Evolutionary conservation across 2,329 filamentous ascomycete genomes (phyloP).

Genomic region (Cercospora canescens): DNA sequence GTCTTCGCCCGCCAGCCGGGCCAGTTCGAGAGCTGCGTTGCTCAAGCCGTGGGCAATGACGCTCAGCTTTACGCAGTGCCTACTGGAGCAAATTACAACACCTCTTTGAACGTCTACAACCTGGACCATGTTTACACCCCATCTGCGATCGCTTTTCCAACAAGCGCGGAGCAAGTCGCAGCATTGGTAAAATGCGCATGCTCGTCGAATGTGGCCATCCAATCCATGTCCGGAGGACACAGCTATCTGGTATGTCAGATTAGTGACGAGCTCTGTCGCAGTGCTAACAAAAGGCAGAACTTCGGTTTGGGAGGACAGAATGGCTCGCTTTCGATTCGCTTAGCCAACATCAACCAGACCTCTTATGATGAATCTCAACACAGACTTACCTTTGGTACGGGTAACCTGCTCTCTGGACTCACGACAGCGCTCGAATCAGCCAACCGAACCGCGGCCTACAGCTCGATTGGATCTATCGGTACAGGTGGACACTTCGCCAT

Average conservation of each 20-base stretch:
- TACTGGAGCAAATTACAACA: slow-evolving; percentile 6
- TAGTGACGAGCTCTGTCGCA: neutral
- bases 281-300: neutral
- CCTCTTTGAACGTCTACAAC: slow-evolving; percentile 14
- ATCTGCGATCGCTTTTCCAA: slow-evolving; percentile 14
- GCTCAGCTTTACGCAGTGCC: slow-evolving; percentile 11
- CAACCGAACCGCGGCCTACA: slow-evolving; percentile 4
- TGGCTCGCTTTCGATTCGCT: slow-evolving; percentile 14
- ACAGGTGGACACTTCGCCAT: slow-evolving; percentile 19
- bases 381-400: slow-evolving; percentile 10
- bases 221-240: slow-evolving; percentile 17
- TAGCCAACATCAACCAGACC: slow-evolving; percentile 6
- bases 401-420: slow-evolving; percentile 9
- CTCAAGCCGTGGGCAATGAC: slow-evolving; percentile 11
- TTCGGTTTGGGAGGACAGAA: slow-evolving; percentile 15
- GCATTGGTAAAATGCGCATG: slow-evolving; percentile 13
- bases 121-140: slow-evolving; percentile 17
- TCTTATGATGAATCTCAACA: slow-evolving; percentile 1
- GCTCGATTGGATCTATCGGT: slow-evolving; percentile 12
- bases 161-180: slow-evolving; percentile 7
- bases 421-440: neutral
- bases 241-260: slow-evolving; percentile 12
- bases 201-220: slow-evolving; percentile 6
- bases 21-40: slow-evolving; percentile 9
- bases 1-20: neutral